Evolutionary conservation across 1,284 basidiomycete genomes (phyloP).

Genomic region (Ustilago crameri): DNA sequence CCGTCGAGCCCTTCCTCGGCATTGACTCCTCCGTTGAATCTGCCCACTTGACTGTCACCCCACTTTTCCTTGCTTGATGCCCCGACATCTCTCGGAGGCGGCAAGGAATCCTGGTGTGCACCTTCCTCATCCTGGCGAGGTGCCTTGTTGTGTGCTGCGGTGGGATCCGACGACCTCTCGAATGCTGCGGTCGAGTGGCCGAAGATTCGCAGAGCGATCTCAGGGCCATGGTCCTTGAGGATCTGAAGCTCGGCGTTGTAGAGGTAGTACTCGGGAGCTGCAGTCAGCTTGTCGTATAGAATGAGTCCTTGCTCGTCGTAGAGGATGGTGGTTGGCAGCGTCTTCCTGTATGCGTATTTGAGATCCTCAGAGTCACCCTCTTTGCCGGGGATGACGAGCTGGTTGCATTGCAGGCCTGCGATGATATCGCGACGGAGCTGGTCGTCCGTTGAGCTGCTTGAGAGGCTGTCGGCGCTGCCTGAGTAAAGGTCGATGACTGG

Average conservation of each 20-base stretch:
- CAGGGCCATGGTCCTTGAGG: constrained; percentile 70
- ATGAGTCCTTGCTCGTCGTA: constrained; percentile 86
- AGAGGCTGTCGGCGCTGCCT: constrained; percentile 43
- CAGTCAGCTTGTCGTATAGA: constrained; percentile 75
- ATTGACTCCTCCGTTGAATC: constrained; percentile 76
- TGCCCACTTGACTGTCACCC: constrained; percentile 76
- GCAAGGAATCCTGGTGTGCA: constrained; percentile 14
- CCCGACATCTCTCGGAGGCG: constrained; percentile 21
- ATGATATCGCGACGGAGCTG: constrained; percentile 51
- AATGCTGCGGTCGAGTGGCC: constrained; percentile 69
- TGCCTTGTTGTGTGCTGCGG: not conserved
- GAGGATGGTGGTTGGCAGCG: constrained; percentile 84
- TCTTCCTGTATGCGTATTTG: constrained; percentile 58
- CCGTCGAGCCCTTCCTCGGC: constrained; percentile 71
- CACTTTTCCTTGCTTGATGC: constrained; percentile 67
- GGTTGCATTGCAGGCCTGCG: constrained; percentile 41
- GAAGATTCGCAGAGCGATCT: constrained; percentile 69
- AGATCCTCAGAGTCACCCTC: constrained; percentile 40
- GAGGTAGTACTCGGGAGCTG: constrained; percentile 82
- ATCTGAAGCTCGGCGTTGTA: constrained; percentile 74
- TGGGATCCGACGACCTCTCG: constrained; percentile 16
- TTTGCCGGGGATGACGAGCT: constrained; percentile 52
- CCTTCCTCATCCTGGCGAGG: constrained; percentile 68
- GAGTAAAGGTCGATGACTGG: constrained; percentile 58
- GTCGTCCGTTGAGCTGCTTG: constrained; percentile 38